Conservation (phyloP, 2,329 filamentous ascomycete genomes). For the Ceratocystis eucalypticola region DNA sequence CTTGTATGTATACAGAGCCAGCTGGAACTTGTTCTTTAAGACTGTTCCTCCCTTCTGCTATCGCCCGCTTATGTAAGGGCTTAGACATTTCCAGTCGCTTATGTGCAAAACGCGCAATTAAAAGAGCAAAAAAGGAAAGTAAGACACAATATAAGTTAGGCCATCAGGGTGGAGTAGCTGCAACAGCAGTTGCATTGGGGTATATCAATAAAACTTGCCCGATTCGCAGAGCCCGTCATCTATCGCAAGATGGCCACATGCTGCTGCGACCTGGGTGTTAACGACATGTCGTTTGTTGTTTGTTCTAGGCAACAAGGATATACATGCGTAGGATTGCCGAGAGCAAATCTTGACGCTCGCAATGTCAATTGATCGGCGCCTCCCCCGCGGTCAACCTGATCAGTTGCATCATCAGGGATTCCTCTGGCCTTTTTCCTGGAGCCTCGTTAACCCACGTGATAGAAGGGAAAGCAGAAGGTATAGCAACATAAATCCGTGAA, state of each 20-base stretch:
- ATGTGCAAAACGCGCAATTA: not conserved
- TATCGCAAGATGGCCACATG: not conserved
- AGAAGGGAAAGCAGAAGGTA: no score
- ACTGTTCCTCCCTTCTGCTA: not conserved
- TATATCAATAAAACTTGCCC: not conserved
- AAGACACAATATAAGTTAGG: not conserved
- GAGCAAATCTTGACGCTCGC: not conserved
- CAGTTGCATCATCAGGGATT: no score
- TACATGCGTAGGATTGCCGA: not conserved
- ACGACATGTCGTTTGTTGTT: not conserved
- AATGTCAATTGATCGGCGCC: no score
- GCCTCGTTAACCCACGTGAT: no score
- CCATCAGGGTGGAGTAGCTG: not conserved
- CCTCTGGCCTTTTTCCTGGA: no score
- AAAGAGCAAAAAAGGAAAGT: not conserved
- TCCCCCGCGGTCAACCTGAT: no score
- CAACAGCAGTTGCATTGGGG: not conserved
- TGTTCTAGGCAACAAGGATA: not conserved
- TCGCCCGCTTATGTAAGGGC: not conserved
- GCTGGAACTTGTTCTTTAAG: not conserved
- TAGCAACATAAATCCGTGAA: no score
- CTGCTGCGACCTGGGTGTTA: not conserved
- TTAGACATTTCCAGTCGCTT: not conserved
- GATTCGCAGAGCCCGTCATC: not conserved
- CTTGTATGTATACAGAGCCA: not conserved